A percentile compares a stretch with the other conserved stretches of the same genome.
Conservation (phyloP, 176 grass and related monocot species). For the Poa annua region DNA sequence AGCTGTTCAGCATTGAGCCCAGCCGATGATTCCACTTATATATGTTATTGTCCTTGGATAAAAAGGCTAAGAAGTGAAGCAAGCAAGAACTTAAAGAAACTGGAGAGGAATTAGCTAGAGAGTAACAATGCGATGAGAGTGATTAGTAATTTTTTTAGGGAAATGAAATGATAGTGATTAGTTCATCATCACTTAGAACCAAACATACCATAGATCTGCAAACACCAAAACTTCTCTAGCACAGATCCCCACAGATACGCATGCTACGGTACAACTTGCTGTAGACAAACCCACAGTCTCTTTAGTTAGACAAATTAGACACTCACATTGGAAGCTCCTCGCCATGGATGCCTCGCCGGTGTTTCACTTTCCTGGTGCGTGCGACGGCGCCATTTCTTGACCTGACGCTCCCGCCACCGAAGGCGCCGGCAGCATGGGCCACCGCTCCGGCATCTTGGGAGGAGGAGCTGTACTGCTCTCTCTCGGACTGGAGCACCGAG, state of each 20-base stretch:
- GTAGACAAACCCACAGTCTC: background rate
- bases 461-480: background rate
- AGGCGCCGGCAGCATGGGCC: background rate
- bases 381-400: background rate
- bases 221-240: background rate
- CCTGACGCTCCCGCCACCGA: background rate
- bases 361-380: constrained; percentile 31
- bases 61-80: background rate
- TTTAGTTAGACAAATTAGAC: constrained; percentile 11
- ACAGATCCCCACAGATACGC: background rate
- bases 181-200: background rate
- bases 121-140: background rate
- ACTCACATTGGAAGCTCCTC: constrained; percentile 46
- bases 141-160: background rate
- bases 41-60: background rate
- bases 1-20: background rate
- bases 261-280: background rate
- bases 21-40: background rate
- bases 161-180: background rate
- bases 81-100: background rate
- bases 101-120: background rate
- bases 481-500: constrained; percentile 47
- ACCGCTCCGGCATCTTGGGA: background rate
- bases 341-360: constrained; percentile 31
- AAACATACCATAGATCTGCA: constrained; percentile 26